Base-by-base conservation (phyloP, 768 basidiomycete genomes). In the Rhizopogon vesiculosus region DNA sequence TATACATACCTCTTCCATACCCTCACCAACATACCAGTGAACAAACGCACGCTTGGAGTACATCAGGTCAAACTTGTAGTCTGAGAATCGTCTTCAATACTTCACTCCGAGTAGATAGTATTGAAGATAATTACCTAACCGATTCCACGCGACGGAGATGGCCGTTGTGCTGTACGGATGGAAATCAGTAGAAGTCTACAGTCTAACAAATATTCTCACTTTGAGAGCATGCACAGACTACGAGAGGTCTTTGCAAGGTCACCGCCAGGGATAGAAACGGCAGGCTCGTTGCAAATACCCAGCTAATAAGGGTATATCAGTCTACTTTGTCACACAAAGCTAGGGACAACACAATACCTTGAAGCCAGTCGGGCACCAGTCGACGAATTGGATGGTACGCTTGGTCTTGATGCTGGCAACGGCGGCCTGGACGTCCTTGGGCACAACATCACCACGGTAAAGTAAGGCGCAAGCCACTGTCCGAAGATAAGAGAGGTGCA, bases 301-400 rank as follows among this genome's bases (percentile, higher is more conserved):
- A 97, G 87, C 83, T 85, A 66, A 64, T 71, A 71, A 53, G 62
- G 56, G 65, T 55, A 3, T 7, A 42, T 66, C 69, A 56, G 66
- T 66, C 43, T 51, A 39, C 31, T 29, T 28, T 28, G n/a, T 35
- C 49, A 42, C 41, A n/a, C 6, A 15, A 25, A 7, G 41, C 4
- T 42, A 39, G 3, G 28, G 44, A 50, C 12, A 48, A 13, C 42
- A 15, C 60, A 68, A 41, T 42, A 81, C 80, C 76, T 95, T 95
- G 87, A 95, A 96, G 59, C 95, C 96, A 66, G 96, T 98, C 39
- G 91, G 91, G 73, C 92, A 94, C 95, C 95, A 98, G 68, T 97
- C 95, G 59, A 98, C 95, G 70, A 96, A 97, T 67, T 96, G 94
- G 67, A 98, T 97, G 25, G 96, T 97, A 61, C 90, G 85, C 82